phyloP scores from a whole-genome alignment of 2,329 filamentous ascomycete species.

The Colletotrichum godetiae region DNA sequence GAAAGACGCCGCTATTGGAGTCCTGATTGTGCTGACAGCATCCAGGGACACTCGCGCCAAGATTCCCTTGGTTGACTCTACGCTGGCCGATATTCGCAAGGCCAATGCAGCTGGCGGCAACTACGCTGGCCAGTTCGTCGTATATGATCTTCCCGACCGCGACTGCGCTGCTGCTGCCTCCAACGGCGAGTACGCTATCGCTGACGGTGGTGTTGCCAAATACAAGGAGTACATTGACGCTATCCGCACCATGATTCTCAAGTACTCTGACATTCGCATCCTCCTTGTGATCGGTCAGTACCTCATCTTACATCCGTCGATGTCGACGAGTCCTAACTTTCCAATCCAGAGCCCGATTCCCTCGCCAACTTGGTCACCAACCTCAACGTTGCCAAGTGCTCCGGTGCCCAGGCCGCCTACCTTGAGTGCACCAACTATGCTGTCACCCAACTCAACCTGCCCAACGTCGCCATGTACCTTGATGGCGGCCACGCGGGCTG shows the following conservation, averaged over 20 bases:
- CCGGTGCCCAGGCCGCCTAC: constrained; percentile 59
- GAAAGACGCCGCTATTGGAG: constrained; percentile 19
- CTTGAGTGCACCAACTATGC: constrained; percentile 63
- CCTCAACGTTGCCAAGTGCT: constrained; percentile 60
- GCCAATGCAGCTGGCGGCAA: constrained; percentile 50
- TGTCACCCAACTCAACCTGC: constrained; percentile 61
- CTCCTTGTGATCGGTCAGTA: constrained; percentile 57
- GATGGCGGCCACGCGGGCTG: constrained; percentile 66
- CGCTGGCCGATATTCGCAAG: constrained; percentile 56
- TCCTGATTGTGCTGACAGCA: constrained; percentile 27
- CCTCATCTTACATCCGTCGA: not conserved
- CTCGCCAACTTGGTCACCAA: constrained; percentile 71
- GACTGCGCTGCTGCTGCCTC: constrained; percentile 68
- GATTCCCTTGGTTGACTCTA: constrained; percentile 57
- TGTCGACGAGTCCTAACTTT: constrained; percentile 27
- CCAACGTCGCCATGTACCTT: constrained; percentile 68
- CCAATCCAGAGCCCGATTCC: constrained; percentile 62
- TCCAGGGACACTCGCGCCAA: constrained; percentile 61
- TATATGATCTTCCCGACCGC: constrained; percentile 69
- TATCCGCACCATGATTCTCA: constrained; percentile 54
- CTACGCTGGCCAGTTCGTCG: constrained; percentile 62
- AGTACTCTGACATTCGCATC: constrained; percentile 56
- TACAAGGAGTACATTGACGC: constrained; percentile 68
- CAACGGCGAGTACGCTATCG: constrained; percentile 66
- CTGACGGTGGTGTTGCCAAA: constrained; percentile 60